Conservation (phyloP, 345 rosid genomes). For the Heritiera fomes region DNA sequence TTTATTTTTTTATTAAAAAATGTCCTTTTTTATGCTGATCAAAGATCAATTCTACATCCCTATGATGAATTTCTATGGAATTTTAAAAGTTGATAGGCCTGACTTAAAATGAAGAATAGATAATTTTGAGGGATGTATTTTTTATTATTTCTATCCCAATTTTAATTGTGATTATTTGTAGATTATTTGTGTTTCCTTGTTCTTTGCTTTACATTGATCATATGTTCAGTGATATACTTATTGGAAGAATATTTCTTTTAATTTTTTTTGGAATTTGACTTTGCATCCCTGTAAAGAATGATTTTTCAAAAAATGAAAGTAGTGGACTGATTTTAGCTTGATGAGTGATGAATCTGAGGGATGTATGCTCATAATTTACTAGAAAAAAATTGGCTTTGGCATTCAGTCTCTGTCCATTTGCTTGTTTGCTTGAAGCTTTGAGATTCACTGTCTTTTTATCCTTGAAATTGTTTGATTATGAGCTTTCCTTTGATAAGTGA, state of each 20-base stretch:
- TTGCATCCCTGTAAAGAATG: slow-evolving; percentile 10
- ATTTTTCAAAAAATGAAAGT: background rate
- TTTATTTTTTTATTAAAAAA: background rate
- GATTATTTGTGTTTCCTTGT: background rate
- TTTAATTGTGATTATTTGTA: background rate
- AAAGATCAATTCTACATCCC: background rate
- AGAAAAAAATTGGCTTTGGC: background rate
- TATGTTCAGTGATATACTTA: background rate
- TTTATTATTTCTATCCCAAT: background rate
- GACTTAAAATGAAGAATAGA: slow-evolving; percentile 1
- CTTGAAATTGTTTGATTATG: background rate
- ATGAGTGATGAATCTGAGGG: slow-evolving; percentile 6
- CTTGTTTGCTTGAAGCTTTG: background rate
- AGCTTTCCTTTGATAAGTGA: background rate
- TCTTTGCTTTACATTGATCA: background rate
- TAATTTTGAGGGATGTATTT: background rate
- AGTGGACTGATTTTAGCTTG: slow-evolving; percentile 12
- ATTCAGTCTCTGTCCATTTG: background rate
- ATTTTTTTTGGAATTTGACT: background rate
- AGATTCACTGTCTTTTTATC: background rate
- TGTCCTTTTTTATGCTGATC: background rate
- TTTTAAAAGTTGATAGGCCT: slow-evolving; percentile 14
- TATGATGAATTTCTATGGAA: background rate
- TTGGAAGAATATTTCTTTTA: background rate
- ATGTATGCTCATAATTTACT: background rate